Conservation (phyloP, 2,329 filamentous ascomycete genomes). For the Exophiala viscosa region DNA sequence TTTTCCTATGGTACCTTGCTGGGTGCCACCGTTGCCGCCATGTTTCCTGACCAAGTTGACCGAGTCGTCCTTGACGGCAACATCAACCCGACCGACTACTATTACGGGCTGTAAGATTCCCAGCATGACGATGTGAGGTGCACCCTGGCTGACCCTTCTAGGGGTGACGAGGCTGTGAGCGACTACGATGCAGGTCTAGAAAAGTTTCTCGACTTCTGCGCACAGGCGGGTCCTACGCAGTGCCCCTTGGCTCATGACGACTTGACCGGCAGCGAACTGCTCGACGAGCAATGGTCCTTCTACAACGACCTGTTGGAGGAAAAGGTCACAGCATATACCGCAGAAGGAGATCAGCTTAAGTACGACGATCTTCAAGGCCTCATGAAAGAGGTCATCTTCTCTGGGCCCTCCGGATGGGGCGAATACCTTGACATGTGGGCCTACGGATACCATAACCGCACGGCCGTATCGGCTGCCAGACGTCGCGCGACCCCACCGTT, state of each 20-base stretch:
- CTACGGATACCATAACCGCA: background rate
- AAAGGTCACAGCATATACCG: slow-evolving; percentile 45
- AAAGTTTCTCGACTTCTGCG: slow-evolving; percentile 51
- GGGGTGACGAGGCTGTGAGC: background rate
- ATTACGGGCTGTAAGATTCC: background rate
- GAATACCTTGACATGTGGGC: background rate
- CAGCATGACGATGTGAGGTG: too few relatives aligned
- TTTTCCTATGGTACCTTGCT: slow-evolving; percentile 30
- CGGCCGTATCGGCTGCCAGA: background rate
- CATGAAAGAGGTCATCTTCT: background rate
- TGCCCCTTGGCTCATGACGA: slow-evolving; percentile 8
- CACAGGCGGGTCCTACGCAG: slow-evolving; percentile 10
- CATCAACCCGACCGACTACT: slow-evolving; percentile 4
- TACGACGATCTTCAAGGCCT: background rate
- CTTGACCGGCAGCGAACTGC: slow-evolving; percentile 6
- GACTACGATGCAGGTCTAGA: slow-evolving; percentile 45
- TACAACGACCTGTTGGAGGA: slow-evolving; percentile 24
- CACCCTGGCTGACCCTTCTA: background rate
- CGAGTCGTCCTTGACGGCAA: slow-evolving; percentile 10
- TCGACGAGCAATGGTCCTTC: slow-evolving; percentile 23
- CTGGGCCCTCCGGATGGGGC: background rate
- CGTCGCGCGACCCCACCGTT: background rate
- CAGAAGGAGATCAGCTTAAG: slow-evolving; percentile 40
- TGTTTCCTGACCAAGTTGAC: slow-evolving; percentile 23
- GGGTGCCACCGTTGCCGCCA: slow-evolving; percentile 28